These are phyloP conservation scores for Ramalina intermedia DNA, from an alignment of 495 filamentous ascomycete genomes.

Conservation along the genomic window DNA sequence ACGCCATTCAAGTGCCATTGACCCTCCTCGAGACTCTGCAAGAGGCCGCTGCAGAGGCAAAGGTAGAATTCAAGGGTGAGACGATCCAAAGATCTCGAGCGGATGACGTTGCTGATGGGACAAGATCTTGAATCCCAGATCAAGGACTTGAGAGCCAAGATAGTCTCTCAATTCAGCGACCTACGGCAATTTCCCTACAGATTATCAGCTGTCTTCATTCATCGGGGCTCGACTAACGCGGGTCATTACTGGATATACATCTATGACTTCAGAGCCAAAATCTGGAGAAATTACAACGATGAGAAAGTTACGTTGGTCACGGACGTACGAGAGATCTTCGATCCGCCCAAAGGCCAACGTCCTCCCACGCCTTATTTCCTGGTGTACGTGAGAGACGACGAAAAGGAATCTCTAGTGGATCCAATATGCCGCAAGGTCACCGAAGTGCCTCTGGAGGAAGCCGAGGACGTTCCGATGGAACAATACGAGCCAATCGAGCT, in stretches of 20 bases:
- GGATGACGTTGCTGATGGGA: neutral
- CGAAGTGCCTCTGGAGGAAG: constrained; percentile 13
- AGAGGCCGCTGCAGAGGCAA: constrained; percentile 20
- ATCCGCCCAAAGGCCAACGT: constrained; percentile 40
- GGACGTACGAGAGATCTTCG: constrained; percentile 49
- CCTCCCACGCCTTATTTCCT: constrained; percentile 72
- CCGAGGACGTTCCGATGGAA: constrained; percentile 9
- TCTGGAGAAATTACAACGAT: constrained; percentile 95
- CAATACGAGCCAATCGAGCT: constrained; percentile 7
- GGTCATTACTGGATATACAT: constrained; percentile 99
- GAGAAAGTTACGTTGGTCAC: constrained; percentile 57
- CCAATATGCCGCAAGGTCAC: constrained; percentile 37
- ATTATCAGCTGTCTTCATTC: constrained; percentile 88
- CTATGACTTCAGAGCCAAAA: constrained; percentile 60
- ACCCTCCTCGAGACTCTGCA: constrained; percentile 21
- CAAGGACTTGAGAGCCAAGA: constrained; percentile 31
- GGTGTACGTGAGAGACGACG: constrained; percentile 58
- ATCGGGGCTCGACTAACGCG: constrained; percentile 52
- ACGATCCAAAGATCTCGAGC: neutral
- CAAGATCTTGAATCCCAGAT: constrained; percentile 34
- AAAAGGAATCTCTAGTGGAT: constrained; percentile 47
- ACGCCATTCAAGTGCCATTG: constrained; percentile 20
- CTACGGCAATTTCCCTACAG: constrained; percentile 51
- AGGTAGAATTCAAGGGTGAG: constrained; percentile 28
- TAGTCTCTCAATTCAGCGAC: constrained; percentile 48